Conservation (phyloP, 177 flowering plant species). For the Telopea speciosissima region DNA sequence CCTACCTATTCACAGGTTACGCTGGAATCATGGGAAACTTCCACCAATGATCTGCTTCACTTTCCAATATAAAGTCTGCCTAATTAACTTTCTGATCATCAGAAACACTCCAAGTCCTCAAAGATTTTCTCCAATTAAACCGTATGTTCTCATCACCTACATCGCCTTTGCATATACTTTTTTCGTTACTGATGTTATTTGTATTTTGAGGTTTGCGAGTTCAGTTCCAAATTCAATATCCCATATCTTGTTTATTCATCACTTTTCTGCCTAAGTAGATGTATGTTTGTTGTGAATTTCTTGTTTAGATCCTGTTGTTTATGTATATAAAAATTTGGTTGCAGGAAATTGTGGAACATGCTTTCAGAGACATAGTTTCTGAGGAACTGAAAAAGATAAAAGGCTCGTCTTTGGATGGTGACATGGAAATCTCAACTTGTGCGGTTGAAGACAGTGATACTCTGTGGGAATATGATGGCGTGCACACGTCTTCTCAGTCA, state of each 20-base stretch:
- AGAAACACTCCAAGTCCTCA: too few species aligned
- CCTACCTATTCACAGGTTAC: too few species aligned
- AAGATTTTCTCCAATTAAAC: neutral
- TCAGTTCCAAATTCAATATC: neutral
- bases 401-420: slow-evolving; percentile 20
- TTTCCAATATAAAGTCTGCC: too few species aligned
- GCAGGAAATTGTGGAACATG: slow-evolving; percentile 50
- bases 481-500: slow-evolving; percentile 28
- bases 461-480: slow-evolving; percentile 85
- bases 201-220: neutral
- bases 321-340: neutral
- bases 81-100: too few species aligned
- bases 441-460: slow-evolving; percentile 27
- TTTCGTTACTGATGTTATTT: neutral
- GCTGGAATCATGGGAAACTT: too few species aligned
- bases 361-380: slow-evolving; percentile 59
- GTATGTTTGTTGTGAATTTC: neutral
- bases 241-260: neutral
- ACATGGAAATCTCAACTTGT: slow-evolving; percentile 10
- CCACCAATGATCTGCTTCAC: too few species aligned
- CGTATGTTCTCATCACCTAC: neutral
- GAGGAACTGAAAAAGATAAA: slow-evolving; percentile 66
- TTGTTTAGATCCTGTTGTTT: neutral
- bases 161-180: neutral
- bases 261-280: neutral